Evolutionary conservation across 768 basidiomycete species (phyloP), one percentile per base, ranked within the genome.

Genomic region (Pulveroboletus sp.): DNA sequence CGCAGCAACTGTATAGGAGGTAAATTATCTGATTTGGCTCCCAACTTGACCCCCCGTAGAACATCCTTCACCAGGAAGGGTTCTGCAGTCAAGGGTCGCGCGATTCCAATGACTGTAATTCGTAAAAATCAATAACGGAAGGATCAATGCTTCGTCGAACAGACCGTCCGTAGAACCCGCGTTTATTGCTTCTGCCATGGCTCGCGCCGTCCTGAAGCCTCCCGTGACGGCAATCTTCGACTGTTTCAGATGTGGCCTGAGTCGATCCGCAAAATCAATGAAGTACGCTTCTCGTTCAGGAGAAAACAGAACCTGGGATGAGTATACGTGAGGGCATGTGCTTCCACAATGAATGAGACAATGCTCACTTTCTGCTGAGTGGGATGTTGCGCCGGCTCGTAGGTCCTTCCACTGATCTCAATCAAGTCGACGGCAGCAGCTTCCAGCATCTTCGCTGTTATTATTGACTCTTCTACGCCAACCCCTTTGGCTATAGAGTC

Each of bases 321-420:
- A 27, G 28, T 31, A 14, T 30, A 10, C 18, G 27, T 49, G 39
- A 51, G 31, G 13, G 15, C 8, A 0, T 2, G 27, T 26, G 37
- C 31, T 18, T 31, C 5, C 5, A 2, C 21, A 33, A 37, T 8
- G 6, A 49, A 39, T 1, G 9, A 46, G 10, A 54, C 17, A 1
- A 31, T n/a, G 18, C 51, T 26, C 33, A 62, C 67, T 37, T 32
- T 50, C 3, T 45, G 54, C 37, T 46, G 47, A 31, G 17, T 30
- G 8, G n/a, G 1, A 46, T 39, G 31, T 6, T 35, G 18, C 6
- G n/a, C 56, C 30, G 50, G 56, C 40, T 72, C 69, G 47, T 73
- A 74, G 0, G 64, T 67, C 17, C 71, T 68, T n/a, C 73, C 73
- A 5, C 64, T 70, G 41, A 75, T 60, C 52, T 75, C 74, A 24